Base-by-base conservation (phyloP, 306 rosid species). In the Begonia loranthoides region DNA sequence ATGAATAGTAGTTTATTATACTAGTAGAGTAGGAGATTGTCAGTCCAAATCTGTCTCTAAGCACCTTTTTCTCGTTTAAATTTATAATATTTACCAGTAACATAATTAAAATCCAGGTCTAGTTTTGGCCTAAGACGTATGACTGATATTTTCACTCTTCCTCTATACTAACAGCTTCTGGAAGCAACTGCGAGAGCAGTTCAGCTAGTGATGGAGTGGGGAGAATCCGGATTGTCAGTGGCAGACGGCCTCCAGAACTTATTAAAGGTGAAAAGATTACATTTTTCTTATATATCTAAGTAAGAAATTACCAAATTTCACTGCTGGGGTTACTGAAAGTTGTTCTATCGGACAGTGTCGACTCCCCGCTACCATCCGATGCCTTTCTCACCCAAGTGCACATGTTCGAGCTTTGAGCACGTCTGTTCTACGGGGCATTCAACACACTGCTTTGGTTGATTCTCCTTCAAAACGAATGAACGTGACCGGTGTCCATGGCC, bases 141-240 rank as follows among this genome's bases (percentile, higher is more conserved):
- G 9, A 28, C 36, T 28, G 36, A 28, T 28, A 28, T 28, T 28
- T 28, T 28, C 8, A 7, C 36, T 28, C 36, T 7, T 28, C 9
- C 8, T 15, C 24, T 15, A 36, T 33, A 16, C 57, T 45, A 44
- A 49, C 90, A 89, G 97, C 72, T 85, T 22, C 58, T 89, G 79
- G 97, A 89, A 72, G 95, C 83, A 49, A 85, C 94, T 41, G 97
- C 97, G 54, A 78, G 90, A 65, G 95, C 94, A 49, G 75, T 89
- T 74, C 84, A 72, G 58, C 94, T 83, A 5, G 79, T 85, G 59
- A 79, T 85, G 34, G 84, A 73, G 73, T 80, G 79, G 67, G 97
- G 97, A 66, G 95, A 82, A 66, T 80, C 97, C 41, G 95, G 95
- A 52, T 16, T 84, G 61, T 83, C 90, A 12, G 82, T 89, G n/a